phyloP scores from a whole-genome alignment of 169 alveolate species.

The Plasmodium gonderi region DNA sequence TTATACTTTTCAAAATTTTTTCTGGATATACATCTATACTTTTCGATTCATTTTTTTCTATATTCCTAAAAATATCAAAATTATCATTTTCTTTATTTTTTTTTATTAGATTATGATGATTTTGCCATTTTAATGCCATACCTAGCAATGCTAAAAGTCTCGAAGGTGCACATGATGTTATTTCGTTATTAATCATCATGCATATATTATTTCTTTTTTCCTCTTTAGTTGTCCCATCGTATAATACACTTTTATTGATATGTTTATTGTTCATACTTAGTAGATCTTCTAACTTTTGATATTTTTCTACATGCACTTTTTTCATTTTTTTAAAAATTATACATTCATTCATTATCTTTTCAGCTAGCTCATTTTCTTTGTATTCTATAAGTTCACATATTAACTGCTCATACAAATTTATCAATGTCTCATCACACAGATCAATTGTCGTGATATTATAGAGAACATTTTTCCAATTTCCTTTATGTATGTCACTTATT shows the following conservation, averaged over 20 bases:
- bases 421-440: conserved; percentile 81
- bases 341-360: conserved; percentile 63
- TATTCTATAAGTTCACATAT: conserved; percentile 84
- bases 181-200: conserved; percentile 71
- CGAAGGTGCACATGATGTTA: conserved; percentile 84
- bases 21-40: conserved; percentile 77
- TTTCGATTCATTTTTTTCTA: conserved; percentile 73
- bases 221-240: conserved; percentile 68
- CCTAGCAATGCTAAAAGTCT: conserved; percentile 81
- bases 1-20: conserved; percentile 77
- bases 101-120: conserved; percentile 80
- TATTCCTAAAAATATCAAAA: conserved; percentile 84
- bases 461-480: conserved; percentile 84
- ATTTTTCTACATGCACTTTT: conserved; percentile 44
- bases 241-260: conserved; percentile 23
- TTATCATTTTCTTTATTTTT: conserved; percentile 54
- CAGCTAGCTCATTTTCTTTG: conserved; percentile 80
- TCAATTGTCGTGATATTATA: conserved; percentile 81
- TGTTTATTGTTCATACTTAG: conserved; percentile 9
- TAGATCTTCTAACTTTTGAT: conserved; percentile 27
- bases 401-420: conserved; percentile 82
- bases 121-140: conserved; percentile 89
- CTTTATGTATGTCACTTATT: conserved; percentile 82
- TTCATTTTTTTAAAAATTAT: conserved; percentile 70
- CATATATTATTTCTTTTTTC: conserved; percentile 70